Evolutionary conservation across 2,329 filamentous ascomycete genomes (phyloP), one percentile per base, ranked within the genome.

Genomic region (Colletotrichum siamense): DNA sequence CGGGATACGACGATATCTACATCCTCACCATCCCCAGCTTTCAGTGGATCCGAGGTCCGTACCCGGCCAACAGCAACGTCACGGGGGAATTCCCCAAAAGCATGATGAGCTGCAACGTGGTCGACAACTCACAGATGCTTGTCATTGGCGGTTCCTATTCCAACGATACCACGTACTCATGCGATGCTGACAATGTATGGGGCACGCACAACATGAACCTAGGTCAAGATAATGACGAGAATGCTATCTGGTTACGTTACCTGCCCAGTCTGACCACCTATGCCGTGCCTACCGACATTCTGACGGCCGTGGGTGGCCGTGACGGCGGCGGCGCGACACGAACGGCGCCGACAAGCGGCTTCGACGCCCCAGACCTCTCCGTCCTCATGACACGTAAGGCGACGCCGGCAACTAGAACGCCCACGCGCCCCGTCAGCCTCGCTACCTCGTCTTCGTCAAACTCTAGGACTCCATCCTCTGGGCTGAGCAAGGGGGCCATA

Each of bases 11-110:
- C 30, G 93, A 95, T 80, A 91, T 94, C 86, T 95, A 93, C 91
- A 95, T 95, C 76, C 86, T 95, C 39, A 93, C 92, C 7, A 88
- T 95, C 34, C 94, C 94, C 0, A 90, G 91, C 0, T 95, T 95
- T 81, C 94, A 91, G 6, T 95, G 94, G 94, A 92, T 95, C 72
- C 83, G 92, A 80, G 92, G 59, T 16, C 28, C 59, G 2, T 32
- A 63, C 59, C 59, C 26, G 59, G 28, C 59, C 18, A 34, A 32
- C 30, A 34, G 59, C 59, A 49, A 49, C 44, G 44, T 49, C 6
- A 49, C 44, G 1, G 44, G 44, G 18, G 44, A n/a, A 49, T 49
- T 4, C 0, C 44, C 44, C 10, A 49, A 49, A 22, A 49, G 44
- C 44, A 49, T 49, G 44, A 49, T 49, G 44, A 49, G 44, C n/a